Evolutionary conservation across 768 basidiomycete genomes (phyloP), one percentile per base, ranked within the genome.

Genomic region (Serpula lacrymans): DNA sequence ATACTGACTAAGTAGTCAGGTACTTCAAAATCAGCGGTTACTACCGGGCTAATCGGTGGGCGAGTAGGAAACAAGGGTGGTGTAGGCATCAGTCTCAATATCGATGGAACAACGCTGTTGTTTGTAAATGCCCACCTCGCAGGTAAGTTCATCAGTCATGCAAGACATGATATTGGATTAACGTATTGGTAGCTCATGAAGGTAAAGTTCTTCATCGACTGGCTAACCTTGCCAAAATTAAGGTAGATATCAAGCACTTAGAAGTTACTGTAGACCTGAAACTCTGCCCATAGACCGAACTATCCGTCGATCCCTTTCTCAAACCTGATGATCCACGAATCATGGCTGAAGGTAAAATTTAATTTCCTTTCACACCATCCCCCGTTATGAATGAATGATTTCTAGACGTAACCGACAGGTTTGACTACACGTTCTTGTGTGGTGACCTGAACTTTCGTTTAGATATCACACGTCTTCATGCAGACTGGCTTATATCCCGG

Each of bases 391-490:
- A 22, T 26, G 30, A n/a, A 29, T 50, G 28, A 10, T 33, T 34
- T 24, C 28, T 26, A 48, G 91, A 95, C 54, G 63, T 91, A 33
- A 90, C 88, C 0, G 91, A 95, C 53, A 80, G 76, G 50, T 96
- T 93, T 52, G 94, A 97, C 57, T 83, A 83, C 45, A 79, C 86
- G 0, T 96, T 95, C 58, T 72, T 94, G 31, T 88, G 80, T 50
- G 94, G 93, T 3, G 94, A 96, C 59, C 75, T 93, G 34, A 97
- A 95, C 60, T 96, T 96, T 55, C 76, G 94, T 24, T 65, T 96
- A 35, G 84, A 94, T 48, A 79, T 96, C 32, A 85, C 92, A 5
- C 77, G 94, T 13, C 64, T 94, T 10, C 94, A 97, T 55, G 93
- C 93, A 4, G 94, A 97, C 61, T 96, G 93, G 92, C 68, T 97